phyloP scores from a whole-genome alignment of 495 filamentous ascomycete species.

The Filosporella fistucella region DNA sequence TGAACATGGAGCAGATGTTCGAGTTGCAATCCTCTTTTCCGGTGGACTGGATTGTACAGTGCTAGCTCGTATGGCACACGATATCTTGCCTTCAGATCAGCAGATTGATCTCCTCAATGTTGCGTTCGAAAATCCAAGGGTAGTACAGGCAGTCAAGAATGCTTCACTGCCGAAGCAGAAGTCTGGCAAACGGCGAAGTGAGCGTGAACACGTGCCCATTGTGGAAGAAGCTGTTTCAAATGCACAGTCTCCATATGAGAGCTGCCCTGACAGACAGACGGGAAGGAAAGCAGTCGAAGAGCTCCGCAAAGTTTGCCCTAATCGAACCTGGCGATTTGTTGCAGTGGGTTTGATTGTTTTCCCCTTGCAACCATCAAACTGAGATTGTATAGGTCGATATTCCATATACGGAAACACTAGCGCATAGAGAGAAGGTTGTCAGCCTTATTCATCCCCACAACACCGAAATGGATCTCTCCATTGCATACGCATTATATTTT shows the following conservation, averaged over 20 bases:
- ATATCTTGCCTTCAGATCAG: slow-evolving; percentile 62
- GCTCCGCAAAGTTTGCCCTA: slow-evolving; percentile 65
- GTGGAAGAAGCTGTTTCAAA: background rate
- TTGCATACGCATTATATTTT: slow-evolving; percentile 88
- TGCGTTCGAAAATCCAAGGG: slow-evolving; percentile 90
- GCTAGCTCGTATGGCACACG: slow-evolving; percentile 78
- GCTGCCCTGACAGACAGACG: slow-evolving; percentile 86
- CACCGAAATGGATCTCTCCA: slow-evolving; percentile 99
- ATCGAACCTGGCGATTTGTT: slow-evolving; percentile 74
- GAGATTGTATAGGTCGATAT: slow-evolving; percentile 60
- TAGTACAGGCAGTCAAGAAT: slow-evolving; percentile 42
- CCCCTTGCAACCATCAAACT: background rate
- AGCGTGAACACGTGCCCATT: too few species aligned
- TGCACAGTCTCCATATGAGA: slow-evolving; percentile 57
- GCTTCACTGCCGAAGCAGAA: slow-evolving; percentile 16
- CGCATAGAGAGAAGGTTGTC: slow-evolving; percentile 64
- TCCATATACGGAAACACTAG: slow-evolving; percentile 67
- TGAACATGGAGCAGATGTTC: slow-evolving; percentile 31
- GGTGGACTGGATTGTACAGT: slow-evolving; percentile 92
- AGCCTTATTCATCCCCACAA: slow-evolving; percentile 86
- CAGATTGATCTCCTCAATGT: slow-evolving; percentile 89
- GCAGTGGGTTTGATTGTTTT: slow-evolving; percentile 35
- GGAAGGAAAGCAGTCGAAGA: slow-evolving; percentile 73
- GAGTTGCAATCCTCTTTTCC: slow-evolving; percentile 84
- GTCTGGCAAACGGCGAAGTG: slow-evolving; percentile 8